Percentiles rank a stretch among this genome's conserved stretches.
phyloP scores from a whole-genome alignment of 495 filamentous ascomycete species.

The Elaphomyces granulatus region DNA sequence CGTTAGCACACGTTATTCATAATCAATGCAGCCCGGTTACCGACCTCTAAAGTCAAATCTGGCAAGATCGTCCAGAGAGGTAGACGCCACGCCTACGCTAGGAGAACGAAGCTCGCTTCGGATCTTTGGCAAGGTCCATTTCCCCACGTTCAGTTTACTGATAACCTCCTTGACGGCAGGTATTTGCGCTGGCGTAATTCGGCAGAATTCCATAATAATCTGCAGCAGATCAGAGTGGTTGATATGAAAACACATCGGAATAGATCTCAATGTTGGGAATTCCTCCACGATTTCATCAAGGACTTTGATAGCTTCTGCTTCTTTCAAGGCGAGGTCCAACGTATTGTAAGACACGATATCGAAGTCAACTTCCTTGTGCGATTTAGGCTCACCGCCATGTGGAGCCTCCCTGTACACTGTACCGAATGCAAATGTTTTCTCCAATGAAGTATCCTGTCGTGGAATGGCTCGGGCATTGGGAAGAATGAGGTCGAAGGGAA shows the following conservation, averaged over 20 bases:
- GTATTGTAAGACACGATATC: conserved; percentile 76
- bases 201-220: conserved; percentile 75
- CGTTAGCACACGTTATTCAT: conserved; percentile 2
- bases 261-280: conserved; percentile 57
- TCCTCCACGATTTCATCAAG: conserved; percentile 77
- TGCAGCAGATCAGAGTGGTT: conserved; percentile 80
- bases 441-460: conserved; percentile 46
- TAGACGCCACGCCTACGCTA: conserved; percentile 67
- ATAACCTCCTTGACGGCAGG: conserved; percentile 65
- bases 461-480: conserved; percentile 81
- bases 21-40: conserved; percentile 6
- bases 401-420: conserved; percentile 72
- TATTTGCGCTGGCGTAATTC: conserved; percentile 53
- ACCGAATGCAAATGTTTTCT: conserved; percentile 79
- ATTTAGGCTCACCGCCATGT: conserved; percentile 64
- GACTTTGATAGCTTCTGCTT: conserved; percentile 91
- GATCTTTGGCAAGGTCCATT: conserved; percentile 74
- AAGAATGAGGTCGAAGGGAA: conserved; percentile 84
- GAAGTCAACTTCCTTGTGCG: conserved; percentile 83
- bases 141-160: conserved; percentile 74
- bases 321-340: conserved; percentile 72
- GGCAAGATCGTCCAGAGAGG: conserved; percentile 79
- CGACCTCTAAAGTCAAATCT: conserved; percentile 80
- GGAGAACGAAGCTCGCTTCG: conserved; percentile 68
- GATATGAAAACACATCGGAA: conserved; percentile 78